phyloP scores from a whole-genome alignment of 495 filamentous ascomycete species.

The Tuber brumale region DNA sequence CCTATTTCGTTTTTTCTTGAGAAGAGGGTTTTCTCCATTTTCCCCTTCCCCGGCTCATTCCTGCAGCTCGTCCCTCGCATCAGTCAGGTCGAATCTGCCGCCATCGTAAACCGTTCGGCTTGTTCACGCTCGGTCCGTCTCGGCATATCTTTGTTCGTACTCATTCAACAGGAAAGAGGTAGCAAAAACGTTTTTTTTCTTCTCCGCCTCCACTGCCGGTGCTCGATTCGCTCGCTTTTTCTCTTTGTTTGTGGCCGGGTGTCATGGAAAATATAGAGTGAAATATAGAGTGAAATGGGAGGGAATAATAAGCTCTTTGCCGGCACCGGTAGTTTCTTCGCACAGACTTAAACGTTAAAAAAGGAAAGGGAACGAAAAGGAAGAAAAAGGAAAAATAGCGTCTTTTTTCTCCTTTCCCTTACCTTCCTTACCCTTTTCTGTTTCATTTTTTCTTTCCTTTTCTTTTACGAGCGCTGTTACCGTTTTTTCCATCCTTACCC shows the following conservation, averaged over 20 bases:
- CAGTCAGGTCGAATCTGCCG: conserved; percentile 15
- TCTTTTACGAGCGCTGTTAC: not conserved
- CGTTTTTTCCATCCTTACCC: not conserved
- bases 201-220: not conserved
- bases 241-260: not conserved
- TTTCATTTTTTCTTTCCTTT: not conserved
- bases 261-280: not conserved
- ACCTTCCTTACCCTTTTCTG: not conserved
- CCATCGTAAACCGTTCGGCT: not conserved
- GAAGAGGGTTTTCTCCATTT: not conserved
- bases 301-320: not conserved
- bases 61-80: conserved; percentile 18
- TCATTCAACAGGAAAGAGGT: not conserved
- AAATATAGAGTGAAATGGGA: not conserved
- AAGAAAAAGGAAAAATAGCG: not conserved
- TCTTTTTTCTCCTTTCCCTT: not conserved
- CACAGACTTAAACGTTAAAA: not conserved
- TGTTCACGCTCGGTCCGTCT: conserved; percentile 30
- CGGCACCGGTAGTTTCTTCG: not conserved
- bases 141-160: conserved; percentile 16
- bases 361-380: not conserved
- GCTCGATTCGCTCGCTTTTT: not conserved
- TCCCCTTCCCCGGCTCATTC: conserved; percentile 11
- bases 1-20: not conserved
- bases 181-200: not conserved